Evolutionary conservation across 2,329 filamentous ascomycete species (phyloP).

Genomic region (Aureobasidium sp.): DNA sequence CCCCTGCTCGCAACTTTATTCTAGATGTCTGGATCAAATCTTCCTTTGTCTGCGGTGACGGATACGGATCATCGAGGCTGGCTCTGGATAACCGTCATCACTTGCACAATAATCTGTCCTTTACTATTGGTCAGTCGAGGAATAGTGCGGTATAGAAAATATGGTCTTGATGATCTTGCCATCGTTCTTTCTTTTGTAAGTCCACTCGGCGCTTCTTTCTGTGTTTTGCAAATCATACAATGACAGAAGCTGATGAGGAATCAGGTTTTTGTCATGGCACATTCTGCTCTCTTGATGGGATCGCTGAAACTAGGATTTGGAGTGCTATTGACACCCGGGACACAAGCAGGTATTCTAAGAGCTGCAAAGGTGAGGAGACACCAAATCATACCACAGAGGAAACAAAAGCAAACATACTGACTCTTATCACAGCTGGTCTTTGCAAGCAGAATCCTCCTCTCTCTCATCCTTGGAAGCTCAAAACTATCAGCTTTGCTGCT

Average conservation of each 20-base stretch:
- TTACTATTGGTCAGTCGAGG: neutral
- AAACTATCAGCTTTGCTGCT: neutral
- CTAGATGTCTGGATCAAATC: neutral
- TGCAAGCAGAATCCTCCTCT: neutral
- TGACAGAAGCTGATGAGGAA: neutral
- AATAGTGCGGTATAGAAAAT: neutral
- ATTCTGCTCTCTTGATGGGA: neutral
- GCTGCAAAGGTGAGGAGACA: neutral
- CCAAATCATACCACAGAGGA: neutral
- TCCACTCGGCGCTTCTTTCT: no score
- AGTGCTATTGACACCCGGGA: neutral
- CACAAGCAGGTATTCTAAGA: neutral
- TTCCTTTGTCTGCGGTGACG: neutral
- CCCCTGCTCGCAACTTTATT: neutral
- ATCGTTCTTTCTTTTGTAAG: slow-evolving; percentile 4
- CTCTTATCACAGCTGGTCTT: neutral
- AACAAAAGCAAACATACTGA: neutral
- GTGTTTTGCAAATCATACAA: neutral
- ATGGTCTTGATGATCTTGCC: neutral
- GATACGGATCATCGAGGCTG: neutral
- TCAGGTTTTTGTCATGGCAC: slow-evolving; percentile 2
- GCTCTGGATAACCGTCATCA: neutral
- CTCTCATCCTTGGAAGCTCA: neutral
- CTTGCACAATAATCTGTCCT: neutral
- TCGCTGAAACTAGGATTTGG: neutral